Conservation (phyloP, 2,329 filamentous ascomycete genomes). For the Colletotrichum cuscutae region DNA sequence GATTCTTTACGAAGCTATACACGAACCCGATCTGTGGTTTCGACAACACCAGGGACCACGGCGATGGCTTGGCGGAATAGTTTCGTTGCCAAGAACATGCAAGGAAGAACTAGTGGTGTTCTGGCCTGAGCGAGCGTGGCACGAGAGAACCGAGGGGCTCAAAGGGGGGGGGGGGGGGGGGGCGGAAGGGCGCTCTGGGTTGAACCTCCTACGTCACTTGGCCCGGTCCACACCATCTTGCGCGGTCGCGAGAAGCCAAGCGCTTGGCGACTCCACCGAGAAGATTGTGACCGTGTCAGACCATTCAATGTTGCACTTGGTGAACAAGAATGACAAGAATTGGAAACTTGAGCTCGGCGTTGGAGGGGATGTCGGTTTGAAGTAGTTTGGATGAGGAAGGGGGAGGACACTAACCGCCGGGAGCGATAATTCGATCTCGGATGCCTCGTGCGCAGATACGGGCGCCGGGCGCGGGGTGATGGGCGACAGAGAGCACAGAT, state of each 20-base stretch:
- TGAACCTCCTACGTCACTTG: conserved; percentile 34
- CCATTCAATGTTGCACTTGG: conserved; percentile 2
- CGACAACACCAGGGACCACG: conserved; percentile 13
- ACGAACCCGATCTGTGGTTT: not conserved
- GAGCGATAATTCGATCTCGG: conserved; percentile 14
- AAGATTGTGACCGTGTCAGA: conserved; percentile 29
- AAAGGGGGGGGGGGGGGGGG: not conserved
- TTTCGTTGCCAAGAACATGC: conserved; percentile 22
- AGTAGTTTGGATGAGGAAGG: not conserved
- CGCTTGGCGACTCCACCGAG: conserved; percentile 28
- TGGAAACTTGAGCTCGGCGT: not conserved
- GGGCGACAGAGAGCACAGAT: conserved; percentile 13
- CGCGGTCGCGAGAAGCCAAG: conserved; percentile 31
- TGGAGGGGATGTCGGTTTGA: not conserved
- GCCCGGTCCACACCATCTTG: conserved; percentile 31
- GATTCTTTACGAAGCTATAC: not conserved
- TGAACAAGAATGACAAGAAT: not conserved
- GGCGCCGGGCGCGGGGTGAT: conserved; percentile 5
- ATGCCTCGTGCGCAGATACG: not conserved
- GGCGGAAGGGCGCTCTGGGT: conserved; percentile 7
- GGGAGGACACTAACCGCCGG: conserved; percentile 10
- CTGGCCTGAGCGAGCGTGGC: conserved; percentile 11
- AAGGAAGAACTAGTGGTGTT: conserved; percentile 13
- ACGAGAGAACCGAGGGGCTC: not conserved
- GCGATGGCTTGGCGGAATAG: conserved; percentile 5